Conservation (phyloP, 257 asterid species). For the Fraxinus anomala region DNA sequence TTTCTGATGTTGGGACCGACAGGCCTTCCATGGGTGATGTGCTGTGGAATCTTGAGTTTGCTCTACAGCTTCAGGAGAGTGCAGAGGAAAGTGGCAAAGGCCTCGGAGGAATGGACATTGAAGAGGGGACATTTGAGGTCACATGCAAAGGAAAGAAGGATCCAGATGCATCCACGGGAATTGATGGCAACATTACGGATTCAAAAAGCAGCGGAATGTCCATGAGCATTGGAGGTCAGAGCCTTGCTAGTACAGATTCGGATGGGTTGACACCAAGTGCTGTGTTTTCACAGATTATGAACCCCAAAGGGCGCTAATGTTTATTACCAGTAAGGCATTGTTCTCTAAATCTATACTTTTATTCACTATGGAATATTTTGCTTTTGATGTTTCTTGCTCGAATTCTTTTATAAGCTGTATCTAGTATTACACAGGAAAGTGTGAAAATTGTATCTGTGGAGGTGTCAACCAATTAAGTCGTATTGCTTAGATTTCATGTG, state of each 20-base stretch:
- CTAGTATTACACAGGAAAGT: not conserved
- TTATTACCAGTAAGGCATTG: no score
- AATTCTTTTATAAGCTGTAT: not conserved
- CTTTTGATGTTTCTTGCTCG: not conserved
- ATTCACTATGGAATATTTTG: no score
- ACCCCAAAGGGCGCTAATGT: conserved; percentile 79
- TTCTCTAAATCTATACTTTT: no score
- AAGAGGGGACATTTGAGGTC: conserved; percentile 43
- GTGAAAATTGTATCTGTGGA: not conserved
- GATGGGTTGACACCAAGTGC: conserved; percentile 92
- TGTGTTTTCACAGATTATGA: conserved; percentile 90
- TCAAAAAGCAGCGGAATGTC: conserved; percentile 64
- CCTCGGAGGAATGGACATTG: conserved; percentile 42
- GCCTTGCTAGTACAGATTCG: conserved; percentile 86
- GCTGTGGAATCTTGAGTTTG: conserved; percentile 91
- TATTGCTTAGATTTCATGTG: no score
- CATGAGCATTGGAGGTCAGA: conserved; percentile 90
- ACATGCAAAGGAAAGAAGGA: conserved; percentile 64
- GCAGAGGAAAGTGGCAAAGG: conserved; percentile 83
- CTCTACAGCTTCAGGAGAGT: conserved; percentile 88
- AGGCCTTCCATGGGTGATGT: conserved; percentile 96
- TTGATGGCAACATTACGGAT: conserved; percentile 44
- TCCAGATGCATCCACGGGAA: conserved; percentile 49
- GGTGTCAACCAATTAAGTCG: no score
- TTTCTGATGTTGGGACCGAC: conserved; percentile 74